These are phyloP conservation scores for Fraxinus platypoda DNA, from an alignment of 305 asterid genomes.

Conservation along the genomic window DNA sequence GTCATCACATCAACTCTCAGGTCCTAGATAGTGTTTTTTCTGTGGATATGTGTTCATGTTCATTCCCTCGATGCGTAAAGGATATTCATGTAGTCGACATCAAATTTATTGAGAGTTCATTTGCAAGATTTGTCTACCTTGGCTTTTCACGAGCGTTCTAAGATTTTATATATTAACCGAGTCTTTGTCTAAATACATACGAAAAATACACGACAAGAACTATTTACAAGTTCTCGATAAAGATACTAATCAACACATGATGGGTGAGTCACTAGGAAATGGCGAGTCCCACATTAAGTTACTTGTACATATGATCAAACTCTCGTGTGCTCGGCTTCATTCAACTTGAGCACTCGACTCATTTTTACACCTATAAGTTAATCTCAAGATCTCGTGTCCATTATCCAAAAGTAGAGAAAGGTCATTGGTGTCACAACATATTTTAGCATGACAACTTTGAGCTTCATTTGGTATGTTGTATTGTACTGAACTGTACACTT, in stretches of 20 bases:
- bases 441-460: background rate
- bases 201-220: background rate
- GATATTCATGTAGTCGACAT: background rate
- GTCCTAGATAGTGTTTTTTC: slow-evolving; percentile 51
- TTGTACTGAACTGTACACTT: background rate
- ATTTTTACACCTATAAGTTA: background rate
- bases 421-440: background rate
- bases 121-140: background rate
- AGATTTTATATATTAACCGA: background rate
- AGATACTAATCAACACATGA: background rate
- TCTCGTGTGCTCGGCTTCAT: background rate
- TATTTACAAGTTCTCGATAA: background rate
- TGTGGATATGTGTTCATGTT: background rate
- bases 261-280: background rate
- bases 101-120: background rate
- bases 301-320: background rate
- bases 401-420: background rate
- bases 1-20: slow-evolving; percentile 71
- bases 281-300: background rate
- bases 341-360: background rate
- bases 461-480: background rate
- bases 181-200: background rate
- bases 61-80: background rate
- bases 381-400: background rate
- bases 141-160: background rate